phyloP scores from a whole-genome alignment of 345 rosid species.

The Linum trigynum region DNA sequence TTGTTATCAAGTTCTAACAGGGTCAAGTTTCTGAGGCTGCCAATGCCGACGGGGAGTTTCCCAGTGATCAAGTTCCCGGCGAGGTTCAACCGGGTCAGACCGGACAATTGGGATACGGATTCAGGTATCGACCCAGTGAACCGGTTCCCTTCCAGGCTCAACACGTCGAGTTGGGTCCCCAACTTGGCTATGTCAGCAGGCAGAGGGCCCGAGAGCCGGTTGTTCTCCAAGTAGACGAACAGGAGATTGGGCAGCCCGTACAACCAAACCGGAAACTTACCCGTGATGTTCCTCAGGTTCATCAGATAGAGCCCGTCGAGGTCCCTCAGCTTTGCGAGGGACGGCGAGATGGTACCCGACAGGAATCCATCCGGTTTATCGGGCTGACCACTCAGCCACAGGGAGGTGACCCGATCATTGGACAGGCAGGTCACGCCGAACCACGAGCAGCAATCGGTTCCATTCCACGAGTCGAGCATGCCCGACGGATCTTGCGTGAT shows the following conservation, averaged over 20 bases:
- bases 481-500: conserved; percentile 63
- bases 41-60: conserved; percentile 35
- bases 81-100: conserved; percentile 38
- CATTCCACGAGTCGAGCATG: conserved; percentile 57
- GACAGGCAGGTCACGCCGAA: conserved; percentile 35
- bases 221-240: conserved; percentile 51
- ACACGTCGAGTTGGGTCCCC: conserved; percentile 24
- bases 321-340: conserved; percentile 32
- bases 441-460: conserved; percentile 69
- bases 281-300: conserved; percentile 47
- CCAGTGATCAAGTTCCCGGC: conserved; percentile 52
- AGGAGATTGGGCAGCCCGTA: conserved; percentile 41
- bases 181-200: conserved; percentile 40
- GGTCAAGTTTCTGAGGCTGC: conserved; percentile 30
- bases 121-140: conserved; percentile 55
- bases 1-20: conserved; percentile 31
- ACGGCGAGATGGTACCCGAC: conserved; percentile 58
- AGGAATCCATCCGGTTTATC: conserved; percentile 34
- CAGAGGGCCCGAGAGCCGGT: conserved; percentile 51
- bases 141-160: conserved; percentile 46
- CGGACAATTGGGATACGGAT: conserved; percentile 39
- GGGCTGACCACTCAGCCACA: conserved; percentile 26
- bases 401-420: conserved; percentile 34
- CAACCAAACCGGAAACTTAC: conserved; percentile 47
- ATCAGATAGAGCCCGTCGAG: conserved; percentile 42